phyloP scores from a whole-genome alignment of 306 rosid genomes.

The Betula pendula region DNA sequence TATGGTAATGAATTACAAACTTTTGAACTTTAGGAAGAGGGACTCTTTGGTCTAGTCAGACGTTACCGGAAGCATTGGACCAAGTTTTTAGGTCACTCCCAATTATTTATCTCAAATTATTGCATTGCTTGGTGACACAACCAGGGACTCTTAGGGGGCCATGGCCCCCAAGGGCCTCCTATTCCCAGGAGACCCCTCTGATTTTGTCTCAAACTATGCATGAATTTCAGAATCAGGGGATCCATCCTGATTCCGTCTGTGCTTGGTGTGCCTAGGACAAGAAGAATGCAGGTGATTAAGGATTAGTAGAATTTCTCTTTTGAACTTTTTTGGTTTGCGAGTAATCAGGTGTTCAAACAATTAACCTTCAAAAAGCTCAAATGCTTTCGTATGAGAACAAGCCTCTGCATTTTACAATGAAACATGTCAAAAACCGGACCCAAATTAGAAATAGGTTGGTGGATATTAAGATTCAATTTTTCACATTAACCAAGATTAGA shows the following conservation, averaged over 20 bases:
- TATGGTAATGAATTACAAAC: not conserved
- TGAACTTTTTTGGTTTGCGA: not conserved
- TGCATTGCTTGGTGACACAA: not conserved
- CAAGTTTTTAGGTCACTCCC: not conserved
- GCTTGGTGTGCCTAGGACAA: not conserved
- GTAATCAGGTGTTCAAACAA: not conserved
- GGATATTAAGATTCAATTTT: not conserved
- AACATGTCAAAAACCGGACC: not conserved
- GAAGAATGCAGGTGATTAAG: not conserved
- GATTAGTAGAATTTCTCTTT: not conserved
- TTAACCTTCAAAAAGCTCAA: not conserved
- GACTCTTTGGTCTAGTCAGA: not conserved
- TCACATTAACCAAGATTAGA: not conserved
- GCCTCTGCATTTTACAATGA: not conserved
- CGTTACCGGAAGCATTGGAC: not conserved
- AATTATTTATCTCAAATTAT: not conserved
- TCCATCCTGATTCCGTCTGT: not conserved
- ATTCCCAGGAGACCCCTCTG: too few relatives aligned
- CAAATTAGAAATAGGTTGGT: not conserved
- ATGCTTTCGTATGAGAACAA: not conserved
- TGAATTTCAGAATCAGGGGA: too few relatives aligned
- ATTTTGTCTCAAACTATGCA: too few relatives aligned
- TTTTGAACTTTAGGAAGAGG: not conserved
- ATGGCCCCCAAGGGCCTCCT: too few relatives aligned
- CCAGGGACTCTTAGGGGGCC: too few relatives aligned